Conservation (phyloP, 202 grass and related monocot species). For the Panicum hallii region DNA sequence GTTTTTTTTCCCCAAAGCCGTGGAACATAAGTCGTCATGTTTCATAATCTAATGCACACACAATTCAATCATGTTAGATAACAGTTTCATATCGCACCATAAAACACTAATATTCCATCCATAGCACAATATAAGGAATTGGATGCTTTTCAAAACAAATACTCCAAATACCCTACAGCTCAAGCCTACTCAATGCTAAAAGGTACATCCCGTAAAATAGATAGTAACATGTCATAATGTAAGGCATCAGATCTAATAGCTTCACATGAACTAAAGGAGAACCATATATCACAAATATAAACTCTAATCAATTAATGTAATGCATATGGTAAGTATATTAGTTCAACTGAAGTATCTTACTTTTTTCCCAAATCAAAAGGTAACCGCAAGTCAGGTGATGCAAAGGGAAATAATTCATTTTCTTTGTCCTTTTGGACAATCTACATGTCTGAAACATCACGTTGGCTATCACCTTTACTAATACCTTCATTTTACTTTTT, state of each 20-base stretch:
- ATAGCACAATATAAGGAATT: not conserved
- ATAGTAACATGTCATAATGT: not conserved
- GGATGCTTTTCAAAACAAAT: not conserved
- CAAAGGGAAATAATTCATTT: not conserved
- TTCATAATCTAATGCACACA: not conserved
- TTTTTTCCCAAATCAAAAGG: not conserved
- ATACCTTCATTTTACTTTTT: not conserved
- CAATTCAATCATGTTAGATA: not conserved
- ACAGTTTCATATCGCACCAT: not conserved
- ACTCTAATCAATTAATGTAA: not conserved
- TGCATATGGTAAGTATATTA: not conserved
- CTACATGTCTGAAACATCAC: not conserved
- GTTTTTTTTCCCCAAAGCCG: not conserved
- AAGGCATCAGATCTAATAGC: not conserved
- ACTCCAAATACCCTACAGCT: not conserved
- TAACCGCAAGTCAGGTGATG: not conserved
- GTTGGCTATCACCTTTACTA: not conserved
- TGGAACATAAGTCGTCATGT: not conserved
- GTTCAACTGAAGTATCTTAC: not conserved
- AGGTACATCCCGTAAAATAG: not conserved
- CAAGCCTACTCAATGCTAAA: not conserved
- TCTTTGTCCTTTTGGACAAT: not conserved
- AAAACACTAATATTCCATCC: conserved; percentile 3
- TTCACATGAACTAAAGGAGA: not conserved
- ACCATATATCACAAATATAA: not conserved